Evolutionary conservation across 345 rosid species (phyloP).

Genomic region (Punica granatum): DNA sequence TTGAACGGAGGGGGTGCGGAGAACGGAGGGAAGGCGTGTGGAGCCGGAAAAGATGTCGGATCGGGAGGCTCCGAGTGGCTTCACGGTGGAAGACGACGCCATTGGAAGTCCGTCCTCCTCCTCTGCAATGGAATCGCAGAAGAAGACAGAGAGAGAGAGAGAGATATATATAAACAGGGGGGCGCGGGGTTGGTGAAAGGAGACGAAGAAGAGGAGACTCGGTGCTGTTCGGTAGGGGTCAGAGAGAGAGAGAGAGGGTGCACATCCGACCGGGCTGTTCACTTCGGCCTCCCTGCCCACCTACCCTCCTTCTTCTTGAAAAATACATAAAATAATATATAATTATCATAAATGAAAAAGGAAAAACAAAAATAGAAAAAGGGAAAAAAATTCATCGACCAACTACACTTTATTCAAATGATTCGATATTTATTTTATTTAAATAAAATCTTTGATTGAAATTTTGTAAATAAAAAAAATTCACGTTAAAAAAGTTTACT

Average conservation of each 20-base stretch:
- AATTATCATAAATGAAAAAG: too few relatives aligned
- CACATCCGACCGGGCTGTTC: too few relatives aligned
- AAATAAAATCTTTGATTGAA: too few relatives aligned
- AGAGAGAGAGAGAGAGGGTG: not conserved
- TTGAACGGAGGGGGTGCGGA: conserved; percentile 33
- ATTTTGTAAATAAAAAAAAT: too few relatives aligned
- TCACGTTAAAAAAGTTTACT: too few relatives aligned
- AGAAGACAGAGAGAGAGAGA: conserved; percentile 2
- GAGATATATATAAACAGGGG: conserved; percentile 3
- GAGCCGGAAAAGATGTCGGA: conserved; percentile 18
- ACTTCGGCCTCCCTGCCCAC: not conserved
- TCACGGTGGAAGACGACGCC: conserved; percentile 51
- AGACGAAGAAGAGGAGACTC: conserved; percentile 3
- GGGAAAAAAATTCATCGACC: too few relatives aligned
- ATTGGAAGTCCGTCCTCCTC: conserved; percentile 16
- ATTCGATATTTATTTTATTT: too few relatives aligned
- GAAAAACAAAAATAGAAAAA: not conserved
- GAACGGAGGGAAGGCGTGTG: conserved; percentile 31
- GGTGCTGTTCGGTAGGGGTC: not conserved
- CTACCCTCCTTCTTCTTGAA: not conserved
- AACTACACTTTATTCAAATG: too few relatives aligned
- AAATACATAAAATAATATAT: too few relatives aligned
- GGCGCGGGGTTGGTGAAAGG: not conserved
- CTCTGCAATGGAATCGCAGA: not conserved
- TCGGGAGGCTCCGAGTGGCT: conserved; percentile 40